Evolutionary conservation across 331 rosid genomes (phyloP).

Genomic region (Dryas integrifolia): DNA sequence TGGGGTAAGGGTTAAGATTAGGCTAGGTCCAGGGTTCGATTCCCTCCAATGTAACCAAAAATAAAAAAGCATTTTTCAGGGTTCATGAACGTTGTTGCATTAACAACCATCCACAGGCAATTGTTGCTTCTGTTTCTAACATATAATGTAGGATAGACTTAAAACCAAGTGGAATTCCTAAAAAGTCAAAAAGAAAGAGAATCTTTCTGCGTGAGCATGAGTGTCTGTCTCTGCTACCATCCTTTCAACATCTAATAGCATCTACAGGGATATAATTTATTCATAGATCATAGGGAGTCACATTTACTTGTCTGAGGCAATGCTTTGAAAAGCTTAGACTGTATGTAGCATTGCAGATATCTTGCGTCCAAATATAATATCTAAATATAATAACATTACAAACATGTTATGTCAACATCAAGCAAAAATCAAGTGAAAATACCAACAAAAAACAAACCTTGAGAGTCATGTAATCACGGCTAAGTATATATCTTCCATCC

Average conservation of each 20-base stretch:
- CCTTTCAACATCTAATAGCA: neutral
- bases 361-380: neutral
- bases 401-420: slow-evolving; percentile 8
- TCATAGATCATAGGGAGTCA: neutral
- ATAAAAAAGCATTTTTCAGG: too few relatives aligned
- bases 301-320: neutral
- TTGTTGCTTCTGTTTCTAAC: neutral
- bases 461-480: slow-evolving; percentile 99
- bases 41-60: too few relatives aligned
- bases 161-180: neutral
- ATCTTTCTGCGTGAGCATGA: neutral
- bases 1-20: too few relatives aligned
- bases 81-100: neutral
- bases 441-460: slow-evolving; percentile 55
- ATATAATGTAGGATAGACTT: neutral
- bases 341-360: neutral
- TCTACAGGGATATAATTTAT: neutral
- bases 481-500: slow-evolving; percentile 92
- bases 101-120: neutral
- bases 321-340: neutral
- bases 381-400: neutral
- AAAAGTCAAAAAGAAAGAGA: neutral
- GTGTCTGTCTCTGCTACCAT: neutral
- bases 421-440: slow-evolving; percentile 14
- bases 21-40: too few relatives aligned